A percentile compares a stretch with the other conserved stretches of the same genome.
These are phyloP conservation scores for Komagataella ulmi DNA, from an alignment of 805 yeast genomes.

Conservation along the genomic window DNA sequence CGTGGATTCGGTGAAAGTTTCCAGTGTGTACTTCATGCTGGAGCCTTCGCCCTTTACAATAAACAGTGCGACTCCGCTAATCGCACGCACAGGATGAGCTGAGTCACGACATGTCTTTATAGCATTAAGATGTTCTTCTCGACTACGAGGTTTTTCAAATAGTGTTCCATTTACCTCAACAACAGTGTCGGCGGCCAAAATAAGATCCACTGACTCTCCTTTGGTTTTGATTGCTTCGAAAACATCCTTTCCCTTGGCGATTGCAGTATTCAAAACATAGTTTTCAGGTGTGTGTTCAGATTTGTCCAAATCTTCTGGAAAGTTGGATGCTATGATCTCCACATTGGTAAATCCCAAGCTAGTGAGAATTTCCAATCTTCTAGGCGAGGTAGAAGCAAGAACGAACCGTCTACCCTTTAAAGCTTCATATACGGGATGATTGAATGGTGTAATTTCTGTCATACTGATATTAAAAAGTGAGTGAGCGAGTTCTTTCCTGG, in stretches of 20 bases:
- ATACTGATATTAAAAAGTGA: slow-evolving; percentile 6
- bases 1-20: slow-evolving; percentile 12
- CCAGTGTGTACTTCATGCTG: slow-evolving; percentile 7
- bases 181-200: slow-evolving; percentile 70
- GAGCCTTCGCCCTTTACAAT: slow-evolving; percentile 5
- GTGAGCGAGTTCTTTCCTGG: slow-evolving; percentile 17
- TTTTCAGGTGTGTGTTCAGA: slow-evolving; percentile 26
- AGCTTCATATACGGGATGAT: slow-evolving; percentile 18
- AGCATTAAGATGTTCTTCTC: slow-evolving; percentile 34
- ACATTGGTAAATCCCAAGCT: slow-evolving; percentile 39
- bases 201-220: not conserved
- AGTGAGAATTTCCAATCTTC: slow-evolving; percentile 59
- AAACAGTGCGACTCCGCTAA: slow-evolving; percentile 40
- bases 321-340: slow-evolving; percentile 45
- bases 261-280: slow-evolving; percentile 65
- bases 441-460: slow-evolving; percentile 8
- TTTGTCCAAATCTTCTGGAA: slow-evolving; percentile 68
- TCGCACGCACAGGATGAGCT: slow-evolving; percentile 29
- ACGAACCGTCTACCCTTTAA: slow-evolving; percentile 24
- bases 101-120: slow-evolving; percentile 34
- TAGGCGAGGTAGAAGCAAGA: slow-evolving; percentile 77
- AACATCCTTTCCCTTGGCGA: slow-evolving; percentile 54
- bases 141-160: slow-evolving; percentile 68
- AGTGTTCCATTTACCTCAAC: slow-evolving; percentile 43
- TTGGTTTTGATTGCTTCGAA: slow-evolving; percentile 23